phyloP scores from a whole-genome alignment of 2,329 filamentous ascomycete species.

The Aspergillus aculeatinus region DNA sequence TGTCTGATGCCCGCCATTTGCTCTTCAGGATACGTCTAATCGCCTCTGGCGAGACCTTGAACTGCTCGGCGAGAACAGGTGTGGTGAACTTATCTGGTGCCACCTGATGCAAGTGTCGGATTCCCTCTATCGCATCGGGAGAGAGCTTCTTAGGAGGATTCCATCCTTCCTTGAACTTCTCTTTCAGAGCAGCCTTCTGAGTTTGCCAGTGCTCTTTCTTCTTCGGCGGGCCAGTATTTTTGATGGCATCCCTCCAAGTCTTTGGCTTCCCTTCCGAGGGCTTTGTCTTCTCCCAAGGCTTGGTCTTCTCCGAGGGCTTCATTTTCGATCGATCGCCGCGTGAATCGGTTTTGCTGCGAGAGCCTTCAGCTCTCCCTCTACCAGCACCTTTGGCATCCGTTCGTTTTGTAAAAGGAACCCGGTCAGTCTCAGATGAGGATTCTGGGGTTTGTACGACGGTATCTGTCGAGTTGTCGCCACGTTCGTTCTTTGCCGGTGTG shows the following conservation, averaged over 20 bases:
- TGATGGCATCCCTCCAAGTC: not conserved
- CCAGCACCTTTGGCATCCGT: not conserved
- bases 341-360: not conserved
- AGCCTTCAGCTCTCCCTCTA: not conserved
- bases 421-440: not conserved
- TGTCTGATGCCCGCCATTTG: slow-evolving; percentile 46
- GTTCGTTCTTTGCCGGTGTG: not conserved
- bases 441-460: not conserved
- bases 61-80: slow-evolving; percentile 69
- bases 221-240: slow-evolving; percentile 18
- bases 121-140: slow-evolving; percentile 87
- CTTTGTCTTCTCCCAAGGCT: not conserved
- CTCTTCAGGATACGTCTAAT: slow-evolving; percentile 78
- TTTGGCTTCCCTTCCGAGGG: slow-evolving; percentile 7
- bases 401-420: not conserved
- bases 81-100: slow-evolving; percentile 78
- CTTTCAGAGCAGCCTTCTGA: slow-evolving; percentile 71
- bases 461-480: not conserved
- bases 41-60: slow-evolving; percentile 82
- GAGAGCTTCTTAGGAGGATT: slow-evolving; percentile 81
- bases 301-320: not conserved
- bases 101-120: slow-evolving; percentile 75
- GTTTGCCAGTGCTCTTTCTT: slow-evolving; percentile 64
- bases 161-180: slow-evolving; percentile 81
- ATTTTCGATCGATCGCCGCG: not conserved